Evolutionary conservation across 768 basidiomycete genomes (phyloP).

Genomic region (Termitomyces heimii): DNA sequence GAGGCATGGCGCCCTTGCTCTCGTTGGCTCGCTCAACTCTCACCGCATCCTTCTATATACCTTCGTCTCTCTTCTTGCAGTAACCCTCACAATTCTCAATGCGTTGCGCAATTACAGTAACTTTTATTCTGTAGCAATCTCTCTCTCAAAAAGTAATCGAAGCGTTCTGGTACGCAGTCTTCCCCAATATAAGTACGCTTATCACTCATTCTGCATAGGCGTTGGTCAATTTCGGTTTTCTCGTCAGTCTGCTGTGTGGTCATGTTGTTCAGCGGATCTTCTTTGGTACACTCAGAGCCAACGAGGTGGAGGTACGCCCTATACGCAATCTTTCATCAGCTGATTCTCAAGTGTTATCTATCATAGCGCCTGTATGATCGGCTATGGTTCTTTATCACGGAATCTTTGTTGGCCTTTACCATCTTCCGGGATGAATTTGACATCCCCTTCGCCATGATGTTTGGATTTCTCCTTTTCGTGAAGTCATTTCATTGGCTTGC

Average conservation of each 20-base stretch:
- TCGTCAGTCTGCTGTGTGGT: slow-evolving; percentile 70
- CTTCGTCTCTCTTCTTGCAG: slow-evolving; percentile 58
- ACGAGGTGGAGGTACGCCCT: slow-evolving; percentile 81
- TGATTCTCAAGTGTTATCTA: not conserved
- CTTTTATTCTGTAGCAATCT: slow-evolving; percentile 92
- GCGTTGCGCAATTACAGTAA: slow-evolving; percentile 81
- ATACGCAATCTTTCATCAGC: not conserved
- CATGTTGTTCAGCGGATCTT: slow-evolving; percentile 81
- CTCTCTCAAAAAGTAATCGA: slow-evolving; percentile 89
- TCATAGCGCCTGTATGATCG: slow-evolving; percentile 87
- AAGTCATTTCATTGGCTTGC: slow-evolving; percentile 99
- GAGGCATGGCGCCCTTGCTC: slow-evolving; percentile 43
- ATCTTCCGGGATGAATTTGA: slow-evolving; percentile 97
- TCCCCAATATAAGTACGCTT: not conserved
- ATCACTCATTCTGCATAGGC: slow-evolving; percentile 42
- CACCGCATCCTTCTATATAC: slow-evolving; percentile 69
- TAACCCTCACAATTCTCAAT: slow-evolving; percentile 69
- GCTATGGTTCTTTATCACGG: slow-evolving; percentile 97
- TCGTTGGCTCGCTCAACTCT: slow-evolving; percentile 46
- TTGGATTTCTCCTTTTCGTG: slow-evolving; percentile 88
- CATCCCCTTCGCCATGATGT: slow-evolving; percentile 88
- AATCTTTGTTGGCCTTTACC: slow-evolving; percentile 92
- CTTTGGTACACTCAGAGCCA: slow-evolving; percentile 82
- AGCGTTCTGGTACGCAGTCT: slow-evolving; percentile 70
- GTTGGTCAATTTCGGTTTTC: slow-evolving; percentile 84